phyloP scores from a whole-genome alignment of 2,329 filamentous ascomycete genomes.

The Fusarium chaquense region DNA sequence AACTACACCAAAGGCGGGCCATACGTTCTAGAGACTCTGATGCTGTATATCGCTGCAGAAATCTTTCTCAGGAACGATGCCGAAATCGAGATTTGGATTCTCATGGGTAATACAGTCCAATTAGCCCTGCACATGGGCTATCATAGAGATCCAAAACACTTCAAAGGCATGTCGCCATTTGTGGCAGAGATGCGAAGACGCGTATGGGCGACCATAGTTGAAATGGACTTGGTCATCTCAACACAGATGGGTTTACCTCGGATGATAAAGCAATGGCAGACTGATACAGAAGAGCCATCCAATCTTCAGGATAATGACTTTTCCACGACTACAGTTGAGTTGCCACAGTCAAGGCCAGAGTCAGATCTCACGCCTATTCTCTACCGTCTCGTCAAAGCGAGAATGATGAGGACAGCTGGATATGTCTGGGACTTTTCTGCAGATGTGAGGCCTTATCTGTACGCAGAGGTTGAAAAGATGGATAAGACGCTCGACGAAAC shows the following conservation, averaged over 20 bases:
- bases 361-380: slow-evolving; percentile 14
- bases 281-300: slow-evolving; percentile 57
- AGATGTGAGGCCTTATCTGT: slow-evolving; percentile 7
- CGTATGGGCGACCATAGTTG: slow-evolving; percentile 56
- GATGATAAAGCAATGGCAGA: slow-evolving; percentile 55
- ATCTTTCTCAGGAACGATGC: slow-evolving; percentile 48
- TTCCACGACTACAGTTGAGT: slow-evolving; percentile 24
- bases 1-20: slow-evolving; percentile 58
- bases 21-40: slow-evolving; percentile 56
- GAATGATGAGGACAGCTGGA: background rate
- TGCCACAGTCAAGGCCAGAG: background rate
- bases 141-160: slow-evolving; percentile 59
- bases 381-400: slow-evolving; percentile 20
- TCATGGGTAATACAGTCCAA: slow-evolving; percentile 52
- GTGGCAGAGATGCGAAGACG: slow-evolving; percentile 60
- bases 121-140: slow-evolving; percentile 57
- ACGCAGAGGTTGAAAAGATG: slow-evolving; percentile 9
- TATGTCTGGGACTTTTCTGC: slow-evolving; percentile 18
- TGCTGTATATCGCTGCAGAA: slow-evolving; percentile 53
- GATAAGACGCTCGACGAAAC: background rate
- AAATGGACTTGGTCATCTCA: slow-evolving; percentile 58
- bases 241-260: slow-evolving; percentile 61
- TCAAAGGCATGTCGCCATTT: slow-evolving; percentile 55
- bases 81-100: slow-evolving; percentile 52
- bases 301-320: slow-evolving; percentile 61